These are phyloP conservation scores for Termitomyces sp. DNA, from an alignment of 768 basidiomycete genomes.

Conservation along the genomic window DNA sequence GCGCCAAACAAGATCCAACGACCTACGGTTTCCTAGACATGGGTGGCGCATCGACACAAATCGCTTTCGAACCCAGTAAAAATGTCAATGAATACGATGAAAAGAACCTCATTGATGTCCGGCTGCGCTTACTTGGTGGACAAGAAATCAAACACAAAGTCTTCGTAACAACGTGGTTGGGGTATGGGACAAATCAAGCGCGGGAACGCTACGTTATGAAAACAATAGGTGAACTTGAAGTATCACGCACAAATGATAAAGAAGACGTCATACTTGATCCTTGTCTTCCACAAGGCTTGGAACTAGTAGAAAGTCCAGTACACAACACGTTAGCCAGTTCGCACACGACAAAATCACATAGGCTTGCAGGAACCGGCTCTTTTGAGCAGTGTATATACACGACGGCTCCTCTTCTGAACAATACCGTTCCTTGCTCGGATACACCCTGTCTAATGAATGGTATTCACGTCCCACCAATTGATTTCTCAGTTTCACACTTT, in stretches of 20 bases:
- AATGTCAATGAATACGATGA: constrained; percentile 46
- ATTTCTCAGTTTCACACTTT: constrained; percentile 89
- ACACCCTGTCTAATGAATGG: constrained; percentile 91
- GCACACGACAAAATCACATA: constrained; percentile 49
- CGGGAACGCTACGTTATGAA: constrained; percentile 84
- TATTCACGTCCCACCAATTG: constrained; percentile 87
- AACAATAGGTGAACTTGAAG: constrained; percentile 53
- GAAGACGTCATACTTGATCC: constrained; percentile 65
- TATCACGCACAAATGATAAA: constrained; percentile 21
- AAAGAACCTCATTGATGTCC: constrained; percentile 72
- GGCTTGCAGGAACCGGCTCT: constrained; percentile 80
- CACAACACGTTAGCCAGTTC: constrained; percentile 29
- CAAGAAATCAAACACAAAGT: constrained; percentile 86
- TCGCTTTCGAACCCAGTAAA: constrained; percentile 85
- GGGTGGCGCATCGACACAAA: constrained; percentile 98
- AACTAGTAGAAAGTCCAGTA: constrained; percentile 51
- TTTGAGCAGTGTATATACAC: constrained; percentile 77
- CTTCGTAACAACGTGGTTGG: constrained; percentile 98
- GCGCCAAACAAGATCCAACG: constrained; percentile 49
- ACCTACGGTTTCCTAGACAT: constrained; percentile 99
- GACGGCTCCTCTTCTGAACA: constrained; percentile 78
- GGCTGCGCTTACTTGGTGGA: constrained; percentile 75
- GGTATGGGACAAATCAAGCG: constrained; percentile 98
- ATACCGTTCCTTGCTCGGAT: constrained; percentile 75
- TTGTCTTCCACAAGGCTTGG: constrained; percentile 78